Evolutionary conservation across 192 early-diverging fungal species (phyloP), one percentile per base, ranked within the genome.

Genomic region (Linnemannia schmuckeri): DNA sequence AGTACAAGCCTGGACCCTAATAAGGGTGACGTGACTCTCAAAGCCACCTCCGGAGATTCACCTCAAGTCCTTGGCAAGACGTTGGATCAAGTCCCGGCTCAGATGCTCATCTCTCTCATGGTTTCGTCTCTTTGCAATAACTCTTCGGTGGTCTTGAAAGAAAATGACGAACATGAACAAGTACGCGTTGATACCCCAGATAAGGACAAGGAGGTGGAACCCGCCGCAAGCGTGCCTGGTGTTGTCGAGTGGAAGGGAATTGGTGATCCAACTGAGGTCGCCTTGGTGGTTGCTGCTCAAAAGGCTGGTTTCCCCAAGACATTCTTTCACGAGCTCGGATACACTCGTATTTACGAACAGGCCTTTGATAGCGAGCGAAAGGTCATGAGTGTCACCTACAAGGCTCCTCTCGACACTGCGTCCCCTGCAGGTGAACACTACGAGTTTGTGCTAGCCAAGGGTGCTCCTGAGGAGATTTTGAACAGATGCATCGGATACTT

Each of bases 191-290:
- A 88, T 24, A 55, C 41, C 15, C 54, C 68, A 52, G 46, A 70
- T 4, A 61, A 55, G 5, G 22, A 27, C 27, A 76, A 49, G 30
- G 66, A 61, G 42, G 35, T 30, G 30, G 70, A 66, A 41, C 33
- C 46, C 40, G 38, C 70, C 40, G 55, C 20, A 35, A 63, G 12
- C 15, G 55, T 22, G 24, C 44, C 54, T 37, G 78, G n/a, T 44
- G 27, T 54, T 18, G 54, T 61, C 20, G 86, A 89, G 74, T 97
- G 94, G 91, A 96, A 93, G 80, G 89, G 93, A 20, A 87, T 96
- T 57, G 98, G 98, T 44, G 98, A 99, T 89, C 94, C 98, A 8
- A 99, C 98, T n/a, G 98, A 99, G 85, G 95, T 99, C 10, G 98
- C 97, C 7, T 83, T 99, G 89, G 91, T 96, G 5, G 93, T 96